Conservation (phyloP, 2,329 filamentous ascomycete genomes). For the Teratosphaeria zuluensis region DNA sequence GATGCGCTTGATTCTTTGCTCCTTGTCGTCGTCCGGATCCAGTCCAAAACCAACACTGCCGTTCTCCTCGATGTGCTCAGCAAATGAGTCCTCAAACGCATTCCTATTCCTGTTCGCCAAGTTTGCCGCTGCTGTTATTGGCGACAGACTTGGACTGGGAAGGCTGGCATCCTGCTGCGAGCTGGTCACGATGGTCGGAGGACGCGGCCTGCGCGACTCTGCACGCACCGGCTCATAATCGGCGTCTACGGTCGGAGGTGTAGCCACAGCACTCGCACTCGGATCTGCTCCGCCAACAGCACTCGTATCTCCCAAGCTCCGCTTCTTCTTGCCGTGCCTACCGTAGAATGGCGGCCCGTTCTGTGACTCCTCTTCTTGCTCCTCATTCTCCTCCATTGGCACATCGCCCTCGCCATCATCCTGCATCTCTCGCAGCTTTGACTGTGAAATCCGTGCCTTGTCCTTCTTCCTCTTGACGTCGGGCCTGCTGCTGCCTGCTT, state of each 20-base stretch:
- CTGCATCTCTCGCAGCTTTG: conserved; percentile 18
- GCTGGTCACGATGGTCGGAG: conserved; percentile 54
- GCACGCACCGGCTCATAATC: conserved; percentile 50
- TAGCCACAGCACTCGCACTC: conserved; percentile 41
- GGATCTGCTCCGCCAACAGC: conserved; percentile 9
- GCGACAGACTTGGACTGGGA: conserved; percentile 88
- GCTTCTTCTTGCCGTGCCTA: conserved; percentile 12
- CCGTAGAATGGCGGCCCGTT: conserved; percentile 16
- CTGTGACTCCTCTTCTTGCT: conserved; percentile 21
- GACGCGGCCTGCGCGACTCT: conserved; percentile 14
- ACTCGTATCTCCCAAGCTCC: conserved; percentile 6
- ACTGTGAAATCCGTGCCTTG: conserved; percentile 12
- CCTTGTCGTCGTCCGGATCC: conserved; percentile 23
- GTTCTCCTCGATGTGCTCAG: conserved; percentile 22
- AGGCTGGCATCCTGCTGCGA: conserved; percentile 81
- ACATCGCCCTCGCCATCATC: conserved; percentile 15
- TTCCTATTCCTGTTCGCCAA: conserved; percentile 27
- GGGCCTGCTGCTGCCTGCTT: conserved; percentile 9
- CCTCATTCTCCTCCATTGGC: conserved; percentile 18
- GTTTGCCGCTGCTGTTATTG: conserved; percentile 69
- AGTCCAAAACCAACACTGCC: conserved; percentile 24
- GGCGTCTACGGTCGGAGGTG: conserved; percentile 65
- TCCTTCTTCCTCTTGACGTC: conserved; percentile 8
- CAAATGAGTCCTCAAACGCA: conserved; percentile 24
- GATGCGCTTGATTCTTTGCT: conserved; percentile 11